Conservation (phyloP, 2,329 filamentous ascomycete species). For the Ampelomyces quisqualis region DNA sequence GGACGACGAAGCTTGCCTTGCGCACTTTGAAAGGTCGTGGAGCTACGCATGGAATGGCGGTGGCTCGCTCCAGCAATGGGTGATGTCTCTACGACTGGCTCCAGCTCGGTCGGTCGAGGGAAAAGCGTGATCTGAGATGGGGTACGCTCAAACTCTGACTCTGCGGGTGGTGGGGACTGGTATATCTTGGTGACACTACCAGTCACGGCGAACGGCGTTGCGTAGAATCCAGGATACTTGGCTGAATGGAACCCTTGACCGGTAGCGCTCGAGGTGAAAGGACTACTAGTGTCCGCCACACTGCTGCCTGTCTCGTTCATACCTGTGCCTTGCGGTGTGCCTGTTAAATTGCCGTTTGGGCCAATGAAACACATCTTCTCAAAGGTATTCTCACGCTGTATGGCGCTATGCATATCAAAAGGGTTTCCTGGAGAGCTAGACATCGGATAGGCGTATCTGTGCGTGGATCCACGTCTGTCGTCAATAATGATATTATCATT, state of each 20-base stretch:
- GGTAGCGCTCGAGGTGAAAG: conserved; percentile 24
- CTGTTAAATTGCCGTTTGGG: conserved; percentile 41
- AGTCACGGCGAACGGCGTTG: conserved; percentile 20
- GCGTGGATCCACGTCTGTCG: conserved; percentile 8
- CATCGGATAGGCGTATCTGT: neutral
- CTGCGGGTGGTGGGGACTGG: conserved; percentile 3
- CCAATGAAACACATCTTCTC: conserved; percentile 39
- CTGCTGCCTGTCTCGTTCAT: conserved; percentile 44
- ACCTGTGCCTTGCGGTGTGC: conserved; percentile 39
- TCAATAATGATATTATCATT: conserved; percentile 40
- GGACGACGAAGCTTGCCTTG: conserved; percentile 27
- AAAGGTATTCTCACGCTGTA: conserved; percentile 38
- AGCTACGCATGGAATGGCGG: conserved; percentile 16
- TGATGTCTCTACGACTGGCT: conserved; percentile 15
- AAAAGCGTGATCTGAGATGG: conserved; percentile 27
- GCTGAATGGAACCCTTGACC: conserved; percentile 11
- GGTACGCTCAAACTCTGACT: conserved; percentile 16
- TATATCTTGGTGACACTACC: conserved; percentile 27
- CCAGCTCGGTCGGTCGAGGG: conserved; percentile 13
- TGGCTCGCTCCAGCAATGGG: conserved; percentile 9
- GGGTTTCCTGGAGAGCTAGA: conserved; percentile 9
- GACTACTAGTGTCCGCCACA: conserved; percentile 41
- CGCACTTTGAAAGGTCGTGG: conserved; percentile 19
- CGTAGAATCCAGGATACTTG: conserved; percentile 24
- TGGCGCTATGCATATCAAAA: conserved; percentile 1